These are phyloP conservation scores for Capronia americana DNA, from an alignment of 2,329 filamentous ascomycete species.

Conservation along the genomic window DNA sequence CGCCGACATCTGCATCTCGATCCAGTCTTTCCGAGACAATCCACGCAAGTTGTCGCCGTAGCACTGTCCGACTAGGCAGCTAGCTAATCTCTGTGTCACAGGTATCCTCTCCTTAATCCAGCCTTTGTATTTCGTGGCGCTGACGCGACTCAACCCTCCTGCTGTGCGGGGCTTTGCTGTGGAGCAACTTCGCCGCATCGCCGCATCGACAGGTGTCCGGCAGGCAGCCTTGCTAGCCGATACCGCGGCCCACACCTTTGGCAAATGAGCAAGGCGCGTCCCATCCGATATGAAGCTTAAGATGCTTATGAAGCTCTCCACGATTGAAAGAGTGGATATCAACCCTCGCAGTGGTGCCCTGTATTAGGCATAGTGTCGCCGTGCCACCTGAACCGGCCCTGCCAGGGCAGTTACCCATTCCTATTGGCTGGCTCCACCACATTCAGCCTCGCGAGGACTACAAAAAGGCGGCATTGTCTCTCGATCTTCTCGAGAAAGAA, in stretches of 20 bases:
- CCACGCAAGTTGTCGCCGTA: slow-evolving; percentile 13
- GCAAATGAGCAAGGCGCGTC: background rate
- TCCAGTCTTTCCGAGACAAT: slow-evolving; percentile 15
- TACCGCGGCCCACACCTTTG: slow-evolving; percentile 9
- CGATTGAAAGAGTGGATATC: too few relatives aligned
- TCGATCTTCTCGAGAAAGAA: background rate
- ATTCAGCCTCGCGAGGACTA: background rate
- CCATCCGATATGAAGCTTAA: too few relatives aligned
- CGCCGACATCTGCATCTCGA: slow-evolving; percentile 23
- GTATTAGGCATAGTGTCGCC: slow-evolving; percentile 15
- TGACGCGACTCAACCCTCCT: slow-evolving; percentile 8
- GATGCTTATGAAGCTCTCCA: background rate
- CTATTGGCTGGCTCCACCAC: slow-evolving; percentile 2
- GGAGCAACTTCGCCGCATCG: slow-evolving; percentile 20
- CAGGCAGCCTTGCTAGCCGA: slow-evolving; percentile 22
- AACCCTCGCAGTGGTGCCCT: slow-evolving; percentile 23
- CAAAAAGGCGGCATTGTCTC: background rate
- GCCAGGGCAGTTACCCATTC: background rate
- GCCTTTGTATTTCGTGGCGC: slow-evolving; percentile 20
- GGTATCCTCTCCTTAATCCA: slow-evolving; percentile 21
- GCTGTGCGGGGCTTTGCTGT: slow-evolving; percentile 15
- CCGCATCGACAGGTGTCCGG: slow-evolving; percentile 12
- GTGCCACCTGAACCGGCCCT: background rate
- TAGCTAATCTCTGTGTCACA: slow-evolving; percentile 7
- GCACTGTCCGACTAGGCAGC: slow-evolving; percentile 1